These are phyloP conservation scores for Polygonum aviculare DNA, from an alignment of 148 eudicot genomes.

Conservation along the genomic window DNA sequence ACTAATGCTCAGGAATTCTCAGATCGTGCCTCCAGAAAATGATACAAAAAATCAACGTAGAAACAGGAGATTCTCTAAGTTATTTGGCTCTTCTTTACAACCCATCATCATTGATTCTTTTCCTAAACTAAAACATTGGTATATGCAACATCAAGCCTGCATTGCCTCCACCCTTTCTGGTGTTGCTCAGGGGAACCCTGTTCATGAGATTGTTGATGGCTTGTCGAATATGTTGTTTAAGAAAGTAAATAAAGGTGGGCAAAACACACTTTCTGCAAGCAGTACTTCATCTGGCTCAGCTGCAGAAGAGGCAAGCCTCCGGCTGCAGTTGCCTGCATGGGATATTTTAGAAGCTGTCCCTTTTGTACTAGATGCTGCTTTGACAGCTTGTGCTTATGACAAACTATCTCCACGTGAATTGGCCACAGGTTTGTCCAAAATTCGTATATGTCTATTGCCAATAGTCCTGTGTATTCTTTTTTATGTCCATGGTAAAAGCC, in stretches of 20 bases:
- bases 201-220: slow-evolving; percentile 79
- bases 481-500: background rate
- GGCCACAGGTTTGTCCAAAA: slow-evolving; percentile 61
- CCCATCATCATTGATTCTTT: slow-evolving; percentile 68
- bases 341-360: slow-evolving; percentile 96
- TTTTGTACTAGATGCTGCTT: slow-evolving; percentile 84
- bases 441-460: background rate
- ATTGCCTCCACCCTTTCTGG: slow-evolving; percentile 82
- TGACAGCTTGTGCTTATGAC: slow-evolving; percentile 92
- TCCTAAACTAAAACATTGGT: slow-evolving; percentile 87
- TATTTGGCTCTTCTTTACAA: slow-evolving; percentile 27
- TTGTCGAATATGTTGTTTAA: slow-evolving; percentile 78
- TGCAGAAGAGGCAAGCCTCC: slow-evolving; percentile 49
- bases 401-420: slow-evolving; percentile 89
- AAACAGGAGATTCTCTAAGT: slow-evolving; percentile 31
- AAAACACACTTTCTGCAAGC: slow-evolving; percentile 60
- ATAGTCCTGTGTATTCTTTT: background rate
- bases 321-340: slow-evolving; percentile 87
- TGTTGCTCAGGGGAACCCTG: slow-evolving; percentile 72
- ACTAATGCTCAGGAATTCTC: slow-evolving; percentile 65
- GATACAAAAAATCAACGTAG: slow-evolving; percentile 30
- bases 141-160: slow-evolving; percentile 80
- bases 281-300: slow-evolving; percentile 37
- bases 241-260: slow-evolving; percentile 54
- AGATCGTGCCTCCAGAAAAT: slow-evolving; percentile 41